Percentiles rank a stretch among this genome's conserved stretches.
These are phyloP conservation scores for Phytophthora hybrid DNA, from an alignment of 352 stramenopile genomes.

Conservation along the genomic window DNA sequence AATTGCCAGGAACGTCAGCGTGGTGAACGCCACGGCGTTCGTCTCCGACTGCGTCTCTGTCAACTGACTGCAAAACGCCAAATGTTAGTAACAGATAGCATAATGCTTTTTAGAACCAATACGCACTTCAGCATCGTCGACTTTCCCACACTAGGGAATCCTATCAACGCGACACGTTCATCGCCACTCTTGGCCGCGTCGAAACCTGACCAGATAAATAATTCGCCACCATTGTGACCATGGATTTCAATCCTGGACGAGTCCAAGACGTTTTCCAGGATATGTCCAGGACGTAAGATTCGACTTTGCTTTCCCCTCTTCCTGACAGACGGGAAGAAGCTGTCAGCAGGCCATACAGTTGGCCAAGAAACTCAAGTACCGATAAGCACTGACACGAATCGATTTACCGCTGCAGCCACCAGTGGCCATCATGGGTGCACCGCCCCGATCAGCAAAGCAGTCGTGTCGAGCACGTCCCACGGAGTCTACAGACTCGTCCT, in stretches of 20 bases:
- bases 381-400: no score
- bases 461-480: constrained; percentile 11
- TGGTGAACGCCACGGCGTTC: constrained; percentile 98
- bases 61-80: constrained; percentile 91
- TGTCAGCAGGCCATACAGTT: no score
- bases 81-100: no score
- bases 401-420: constrained; percentile 12
- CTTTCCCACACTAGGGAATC: constrained; percentile 92
- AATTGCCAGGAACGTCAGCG: constrained; percentile 96
- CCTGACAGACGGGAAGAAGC: no score
- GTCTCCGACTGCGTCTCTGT: constrained; percentile 98
- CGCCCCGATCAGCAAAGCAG: constrained; percentile 27
- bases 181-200: constrained; percentile 96
- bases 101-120: no score
- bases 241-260: no score
- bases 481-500: no score
- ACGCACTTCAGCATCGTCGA: constrained; percentile 84
- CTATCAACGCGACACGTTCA: constrained; percentile 97
- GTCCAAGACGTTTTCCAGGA: no score
- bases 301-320: no score
- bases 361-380: no score
- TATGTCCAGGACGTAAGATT: no score
- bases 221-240: no score
- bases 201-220: constrained; percentile 91
- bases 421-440: neutral